phyloP scores from a whole-genome alignment of 805 yeast genomes.

The Scheffersomyces lignosus region DNA sequence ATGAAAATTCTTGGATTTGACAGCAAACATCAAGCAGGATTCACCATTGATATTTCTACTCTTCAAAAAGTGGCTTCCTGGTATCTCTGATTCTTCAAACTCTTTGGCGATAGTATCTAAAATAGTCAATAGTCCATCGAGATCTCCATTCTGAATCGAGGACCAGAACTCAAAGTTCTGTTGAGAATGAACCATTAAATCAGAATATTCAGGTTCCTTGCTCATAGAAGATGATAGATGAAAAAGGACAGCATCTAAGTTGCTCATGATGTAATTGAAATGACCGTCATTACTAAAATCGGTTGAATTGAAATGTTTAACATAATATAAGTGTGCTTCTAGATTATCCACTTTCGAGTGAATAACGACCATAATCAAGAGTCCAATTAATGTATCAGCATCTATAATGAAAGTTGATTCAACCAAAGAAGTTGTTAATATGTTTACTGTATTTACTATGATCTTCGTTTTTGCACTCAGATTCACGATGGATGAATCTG shows the following conservation, averaged over 20 bases:
- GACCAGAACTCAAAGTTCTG: conserved; percentile 57
- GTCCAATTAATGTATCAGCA: conserved; percentile 79
- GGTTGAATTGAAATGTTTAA: conserved; percentile 55
- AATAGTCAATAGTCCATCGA: conserved; percentile 8
- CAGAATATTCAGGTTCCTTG: conserved; percentile 30
- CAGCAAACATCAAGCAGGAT: conserved; percentile 65
- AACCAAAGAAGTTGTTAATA: conserved; percentile 37
- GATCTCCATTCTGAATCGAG: conserved; percentile 38
- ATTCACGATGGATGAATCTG: conserved; percentile 39
- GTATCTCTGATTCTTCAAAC: conserved; percentile 7
- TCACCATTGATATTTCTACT: conserved; percentile 54
- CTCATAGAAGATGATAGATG: conserved; percentile 43
- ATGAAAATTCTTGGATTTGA: conserved; percentile 46
- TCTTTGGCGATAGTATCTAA: conserved; percentile 1
- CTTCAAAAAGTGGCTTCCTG: conserved; percentile 21
- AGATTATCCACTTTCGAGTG: conserved; percentile 59
- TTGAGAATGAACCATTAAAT: conserved; percentile 42
- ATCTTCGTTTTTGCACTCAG: conserved; percentile 49
- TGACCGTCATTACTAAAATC: conserved; percentile 49
- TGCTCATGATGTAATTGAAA: conserved; percentile 75
- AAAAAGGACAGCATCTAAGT: conserved; percentile 76
- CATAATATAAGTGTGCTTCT: conserved; percentile 64
- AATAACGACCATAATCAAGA: conserved; percentile 69
- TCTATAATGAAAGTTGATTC: conserved; percentile 44
- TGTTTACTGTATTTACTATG: conserved; percentile 52